phyloP scores from a whole-genome alignment of 495 filamentous ascomycete genomes.

The Trichoderma parareesei region DNA sequence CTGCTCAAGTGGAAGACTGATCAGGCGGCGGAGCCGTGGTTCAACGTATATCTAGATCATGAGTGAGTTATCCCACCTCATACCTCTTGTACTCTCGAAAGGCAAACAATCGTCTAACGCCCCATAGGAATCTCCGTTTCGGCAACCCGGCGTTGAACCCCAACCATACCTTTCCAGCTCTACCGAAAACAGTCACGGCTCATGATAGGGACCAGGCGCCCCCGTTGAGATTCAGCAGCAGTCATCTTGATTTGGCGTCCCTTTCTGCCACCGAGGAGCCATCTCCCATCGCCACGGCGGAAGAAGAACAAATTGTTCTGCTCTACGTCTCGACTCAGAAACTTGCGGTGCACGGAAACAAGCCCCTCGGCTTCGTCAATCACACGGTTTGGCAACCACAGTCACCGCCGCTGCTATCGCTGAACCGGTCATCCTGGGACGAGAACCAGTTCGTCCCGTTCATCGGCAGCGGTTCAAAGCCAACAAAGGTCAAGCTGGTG shows the following conservation, averaged over 20 bases:
- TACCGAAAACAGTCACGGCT: conserved; percentile 2
- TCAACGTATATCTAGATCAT: conserved; percentile 34
- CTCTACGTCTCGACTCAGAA: conserved; percentile 44
- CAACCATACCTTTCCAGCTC: conserved; percentile 34
- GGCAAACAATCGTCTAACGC: neutral
- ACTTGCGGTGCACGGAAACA: conserved; percentile 30
- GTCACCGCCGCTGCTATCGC: conserved; percentile 22
- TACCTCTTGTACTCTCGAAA: neutral
- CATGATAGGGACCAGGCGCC: neutral
- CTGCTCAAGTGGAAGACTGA: conserved; percentile 20
- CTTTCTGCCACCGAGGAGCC: conserved; percentile 18
- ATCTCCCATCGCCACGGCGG: conserved; percentile 17
- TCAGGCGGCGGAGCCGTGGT: neutral
- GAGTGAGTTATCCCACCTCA: conserved; percentile 23
- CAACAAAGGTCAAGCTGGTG: conserved; percentile 1
- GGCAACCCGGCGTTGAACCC: conserved; percentile 36
- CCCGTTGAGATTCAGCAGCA: conserved; percentile 6
- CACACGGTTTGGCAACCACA: conserved; percentile 39
- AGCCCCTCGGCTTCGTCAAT: conserved; percentile 41
- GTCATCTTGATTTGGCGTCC: conserved; percentile 11
- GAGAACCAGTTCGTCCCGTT: conserved; percentile 32
- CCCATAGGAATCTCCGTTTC: conserved; percentile 36
- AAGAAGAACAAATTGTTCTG: conserved; percentile 33
- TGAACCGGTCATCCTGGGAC: conserved; percentile 31
- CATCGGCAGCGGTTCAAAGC: neutral